Percentiles rank a stretch among this genome's conserved stretches.
Evolutionary conservation across 1,284 basidiomycete genomes (phyloP).

Genomic region (Tausonia pullulans): DNA sequence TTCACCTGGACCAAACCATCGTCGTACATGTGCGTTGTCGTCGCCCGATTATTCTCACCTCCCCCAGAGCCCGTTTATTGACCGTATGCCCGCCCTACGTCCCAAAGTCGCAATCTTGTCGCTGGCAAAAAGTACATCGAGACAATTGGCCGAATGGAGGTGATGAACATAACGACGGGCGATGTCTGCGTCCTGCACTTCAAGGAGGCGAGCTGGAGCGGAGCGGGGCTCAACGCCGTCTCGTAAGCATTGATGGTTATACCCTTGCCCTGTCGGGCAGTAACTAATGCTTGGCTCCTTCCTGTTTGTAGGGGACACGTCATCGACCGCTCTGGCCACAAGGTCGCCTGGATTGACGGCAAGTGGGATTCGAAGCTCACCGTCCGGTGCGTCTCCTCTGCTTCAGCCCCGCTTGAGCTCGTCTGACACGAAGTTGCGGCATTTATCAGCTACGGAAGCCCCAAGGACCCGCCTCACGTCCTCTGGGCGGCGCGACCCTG

Average conservation of each 20-base stretch:
- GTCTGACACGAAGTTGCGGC: too few species aligned
- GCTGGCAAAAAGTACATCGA: conserved; percentile 83
- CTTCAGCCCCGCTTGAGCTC: not conserved
- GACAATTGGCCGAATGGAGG: conserved; percentile 56
- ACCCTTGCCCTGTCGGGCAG: not conserved
- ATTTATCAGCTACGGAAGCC: conserved; percentile 30
- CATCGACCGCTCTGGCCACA: conserved; percentile 44
- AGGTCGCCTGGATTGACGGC: conserved; percentile 53
- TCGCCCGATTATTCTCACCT: too few species aligned
- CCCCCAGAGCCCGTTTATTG: too few species aligned
- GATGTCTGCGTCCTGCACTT: conserved; percentile 58
- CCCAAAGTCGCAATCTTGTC: conserved; percentile 55
- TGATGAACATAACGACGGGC: conserved; percentile 50
- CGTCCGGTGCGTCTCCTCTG: not conserved
- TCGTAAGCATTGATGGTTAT: conserved; percentile 22
- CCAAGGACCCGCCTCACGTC: conserved; percentile 18
- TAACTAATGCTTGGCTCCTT: not conserved
- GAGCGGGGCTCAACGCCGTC: conserved; percentile 55
- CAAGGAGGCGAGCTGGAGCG: conserved; percentile 74
- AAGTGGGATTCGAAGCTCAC: conserved; percentile 64
- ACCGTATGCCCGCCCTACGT: too few species aligned
- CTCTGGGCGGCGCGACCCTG: conserved; percentile 63
- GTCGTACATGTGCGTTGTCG: conserved; percentile 49
- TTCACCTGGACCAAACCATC: conserved; percentile 55
- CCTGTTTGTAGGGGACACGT: conserved; percentile 40